Evolutionary conservation across 495 filamentous ascomycete species (phyloP).

Genomic region (Annulohypoxylon bovei): DNA sequence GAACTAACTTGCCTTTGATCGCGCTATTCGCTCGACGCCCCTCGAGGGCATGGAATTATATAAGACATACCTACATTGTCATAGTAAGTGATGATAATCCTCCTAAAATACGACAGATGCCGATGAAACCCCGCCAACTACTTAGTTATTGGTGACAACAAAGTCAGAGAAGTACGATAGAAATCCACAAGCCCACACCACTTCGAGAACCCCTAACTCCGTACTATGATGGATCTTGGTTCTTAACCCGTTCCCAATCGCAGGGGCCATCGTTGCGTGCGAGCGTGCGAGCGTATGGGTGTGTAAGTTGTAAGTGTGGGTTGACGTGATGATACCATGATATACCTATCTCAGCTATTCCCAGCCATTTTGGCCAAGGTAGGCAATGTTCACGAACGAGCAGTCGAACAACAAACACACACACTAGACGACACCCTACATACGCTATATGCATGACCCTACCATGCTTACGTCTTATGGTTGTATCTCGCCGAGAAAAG

Average conservation of each 20-base stretch:
- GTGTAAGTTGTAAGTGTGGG: slow-evolving; percentile 10
- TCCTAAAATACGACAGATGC: slow-evolving; percentile 4
- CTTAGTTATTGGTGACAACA: slow-evolving; percentile 10
- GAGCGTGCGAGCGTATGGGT: background rate
- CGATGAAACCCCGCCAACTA: slow-evolving; percentile 17
- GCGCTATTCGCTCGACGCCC: slow-evolving; percentile 9
- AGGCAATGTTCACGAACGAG: slow-evolving; percentile 3
- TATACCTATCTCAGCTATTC: slow-evolving; percentile 11
- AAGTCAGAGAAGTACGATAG: background rate
- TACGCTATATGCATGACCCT: background rate
- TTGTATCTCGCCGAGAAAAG: slow-evolving; percentile 28
- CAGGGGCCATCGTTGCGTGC: slow-evolving; percentile 3
- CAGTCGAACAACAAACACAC: background rate
- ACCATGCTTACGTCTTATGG: slow-evolving; percentile 28
- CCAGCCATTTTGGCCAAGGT: slow-evolving; percentile 4
- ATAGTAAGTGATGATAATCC: background rate
- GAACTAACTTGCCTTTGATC: background rate
- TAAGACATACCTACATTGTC: slow-evolving; percentile 13
- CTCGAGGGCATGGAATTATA: slow-evolving; percentile 12
- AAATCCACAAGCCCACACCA: slow-evolving; percentile 10
- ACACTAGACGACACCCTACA: background rate
- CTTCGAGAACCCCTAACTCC: slow-evolving; percentile 27
- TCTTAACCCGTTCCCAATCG: slow-evolving; percentile 37
- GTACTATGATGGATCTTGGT: slow-evolving; percentile 41
- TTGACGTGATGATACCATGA: slow-evolving; percentile 20